Percentiles rank a stretch among this genome's conserved stretches.
Evolutionary conservation across 2,329 filamentous ascomycete genomes (phyloP).

Genomic region (Chaetomiaceae sp.): DNA sequence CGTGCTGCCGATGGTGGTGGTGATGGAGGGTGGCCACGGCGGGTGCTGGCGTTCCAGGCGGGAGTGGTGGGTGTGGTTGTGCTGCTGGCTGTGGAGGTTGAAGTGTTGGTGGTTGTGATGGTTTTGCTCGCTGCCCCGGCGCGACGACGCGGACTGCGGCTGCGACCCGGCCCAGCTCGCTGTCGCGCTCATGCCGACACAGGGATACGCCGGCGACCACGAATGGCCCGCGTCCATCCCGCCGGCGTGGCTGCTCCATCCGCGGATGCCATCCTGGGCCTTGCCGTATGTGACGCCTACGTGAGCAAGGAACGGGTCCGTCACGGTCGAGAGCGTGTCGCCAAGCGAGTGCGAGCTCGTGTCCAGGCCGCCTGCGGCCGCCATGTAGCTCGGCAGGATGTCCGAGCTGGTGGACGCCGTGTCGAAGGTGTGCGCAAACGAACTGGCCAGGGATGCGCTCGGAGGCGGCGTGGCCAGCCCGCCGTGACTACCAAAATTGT

Average conservation of each 20-base stretch:
- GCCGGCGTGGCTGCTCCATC: not conserved
- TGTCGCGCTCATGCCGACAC: not conserved
- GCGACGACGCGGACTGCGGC: not conserved
- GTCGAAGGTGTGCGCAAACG: conserved; percentile 43
- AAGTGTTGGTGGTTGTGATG: not conserved
- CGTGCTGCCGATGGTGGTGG: not conserved
- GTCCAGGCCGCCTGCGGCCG: conserved; percentile 10
- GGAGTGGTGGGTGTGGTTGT: not conserved
- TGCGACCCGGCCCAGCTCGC: conserved; percentile 5
- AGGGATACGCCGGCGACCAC: conserved; percentile 4
- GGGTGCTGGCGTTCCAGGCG: conserved; percentile 3
- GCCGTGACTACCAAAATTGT: conserved; percentile 16
- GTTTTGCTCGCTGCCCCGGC: not conserved
- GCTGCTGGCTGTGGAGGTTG: not conserved
- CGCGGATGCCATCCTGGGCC: conserved; percentile 3
- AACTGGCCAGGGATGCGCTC: conserved; percentile 44
- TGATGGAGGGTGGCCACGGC: not conserved
- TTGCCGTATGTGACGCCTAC: conserved; percentile 6
- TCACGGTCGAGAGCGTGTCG: conserved; percentile 12
- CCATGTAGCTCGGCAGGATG: conserved; percentile 17
- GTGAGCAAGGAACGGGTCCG: conserved; percentile 19
- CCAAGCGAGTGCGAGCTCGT: conserved; percentile 2
- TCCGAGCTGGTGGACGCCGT: conserved; percentile 7
- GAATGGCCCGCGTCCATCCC: not conserved
- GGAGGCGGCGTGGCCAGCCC: conserved; percentile 50